Percentiles rank a stretch among this genome's conserved stretches.
Conservation (phyloP, 345 rosid species). For the Ailanthus altissimus region DNA sequence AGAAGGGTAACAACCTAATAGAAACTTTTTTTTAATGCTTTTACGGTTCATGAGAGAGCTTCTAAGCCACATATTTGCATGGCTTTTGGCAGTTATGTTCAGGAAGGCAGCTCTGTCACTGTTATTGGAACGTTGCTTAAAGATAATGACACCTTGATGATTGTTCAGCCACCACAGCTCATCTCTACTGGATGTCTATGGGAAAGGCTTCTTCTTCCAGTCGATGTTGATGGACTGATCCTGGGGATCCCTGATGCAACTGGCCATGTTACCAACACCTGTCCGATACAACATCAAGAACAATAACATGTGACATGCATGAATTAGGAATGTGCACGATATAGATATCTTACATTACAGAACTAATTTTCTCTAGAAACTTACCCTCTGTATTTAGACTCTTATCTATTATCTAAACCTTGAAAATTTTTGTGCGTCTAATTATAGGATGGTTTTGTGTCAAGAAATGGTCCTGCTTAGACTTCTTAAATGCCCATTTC, state of each 20-base stretch:
- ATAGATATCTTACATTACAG: neutral
- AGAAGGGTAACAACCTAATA: conserved; percentile 43
- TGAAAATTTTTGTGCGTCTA: neutral
- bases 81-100: conserved; percentile 42
- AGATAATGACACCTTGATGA: conserved; percentile 35
- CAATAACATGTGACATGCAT: conserved; percentile 19
- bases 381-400: neutral
- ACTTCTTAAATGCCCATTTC: no score
- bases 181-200: conserved; percentile 53
- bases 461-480: neutral
- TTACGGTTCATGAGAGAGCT: neutral
- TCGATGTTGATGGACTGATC: conserved; percentile 51
- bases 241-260: conserved; percentile 31
- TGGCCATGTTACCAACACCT: conserved; percentile 18
- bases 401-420: neutral
- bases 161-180: conserved; percentile 45
- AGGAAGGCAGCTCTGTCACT: conserved; percentile 53
- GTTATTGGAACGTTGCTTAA: conserved; percentile 43
- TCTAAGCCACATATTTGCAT: conserved; percentile 21
- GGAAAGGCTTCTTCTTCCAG: conserved; percentile 46
- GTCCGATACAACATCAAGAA: conserved; percentile 17
- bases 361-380: conserved; percentile 1
- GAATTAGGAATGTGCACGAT: neutral
- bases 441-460: neutral
- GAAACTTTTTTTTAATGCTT: conserved; percentile 4